Percentiles rank a stretch among this genome's conserved stretches.
Conservation (phyloP, 1,139 yeast genomes). For the Blastobotrys proliferans region DNA sequence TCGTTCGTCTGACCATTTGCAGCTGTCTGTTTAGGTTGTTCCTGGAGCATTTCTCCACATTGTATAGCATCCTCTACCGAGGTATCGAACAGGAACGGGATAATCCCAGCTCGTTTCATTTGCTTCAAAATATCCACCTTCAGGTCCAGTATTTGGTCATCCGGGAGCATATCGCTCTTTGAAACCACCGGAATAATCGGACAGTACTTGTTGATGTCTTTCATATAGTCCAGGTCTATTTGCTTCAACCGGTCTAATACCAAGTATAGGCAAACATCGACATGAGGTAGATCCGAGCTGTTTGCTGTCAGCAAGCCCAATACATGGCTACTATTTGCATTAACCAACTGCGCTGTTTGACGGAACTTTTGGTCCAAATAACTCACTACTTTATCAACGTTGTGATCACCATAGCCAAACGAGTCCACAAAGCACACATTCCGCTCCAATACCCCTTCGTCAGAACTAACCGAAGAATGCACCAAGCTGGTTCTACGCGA, state of each 20-base stretch:
- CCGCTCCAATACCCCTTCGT: slow-evolving; percentile 24
- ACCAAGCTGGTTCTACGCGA: slow-evolving; percentile 20
- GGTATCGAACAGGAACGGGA: slow-evolving; percentile 29
- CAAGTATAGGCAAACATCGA: slow-evolving; percentile 32
- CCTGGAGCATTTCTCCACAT: slow-evolving; percentile 16
- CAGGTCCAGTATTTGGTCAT: slow-evolving; percentile 19
- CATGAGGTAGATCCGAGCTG: slow-evolving; percentile 29
- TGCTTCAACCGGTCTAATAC: slow-evolving; percentile 22
- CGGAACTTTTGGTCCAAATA: slow-evolving; percentile 29
- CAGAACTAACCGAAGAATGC: slow-evolving; percentile 20
- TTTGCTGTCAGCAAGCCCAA: slow-evolving; percentile 27
- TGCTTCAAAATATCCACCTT: slow-evolving; percentile 24
- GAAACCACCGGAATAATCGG: slow-evolving; percentile 33
- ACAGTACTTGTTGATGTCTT: slow-evolving; percentile 22
- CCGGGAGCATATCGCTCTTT: slow-evolving; percentile 23
- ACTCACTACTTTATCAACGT: slow-evolving; percentile 21
- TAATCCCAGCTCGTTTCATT: slow-evolving; percentile 20
- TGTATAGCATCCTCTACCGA: slow-evolving; percentile 25
- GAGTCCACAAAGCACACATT: slow-evolving; percentile 30
- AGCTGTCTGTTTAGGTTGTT: slow-evolving; percentile 4
- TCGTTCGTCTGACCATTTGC: slow-evolving; percentile 3
- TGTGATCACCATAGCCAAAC: slow-evolving; percentile 21
- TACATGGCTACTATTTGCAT: slow-evolving; percentile 24
- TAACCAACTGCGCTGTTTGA: slow-evolving; percentile 29
- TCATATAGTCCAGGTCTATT: slow-evolving; percentile 28